Base-by-base conservation (phyloP, 768 basidiomycete genomes). In the Leccinum barrowsii region DNA sequence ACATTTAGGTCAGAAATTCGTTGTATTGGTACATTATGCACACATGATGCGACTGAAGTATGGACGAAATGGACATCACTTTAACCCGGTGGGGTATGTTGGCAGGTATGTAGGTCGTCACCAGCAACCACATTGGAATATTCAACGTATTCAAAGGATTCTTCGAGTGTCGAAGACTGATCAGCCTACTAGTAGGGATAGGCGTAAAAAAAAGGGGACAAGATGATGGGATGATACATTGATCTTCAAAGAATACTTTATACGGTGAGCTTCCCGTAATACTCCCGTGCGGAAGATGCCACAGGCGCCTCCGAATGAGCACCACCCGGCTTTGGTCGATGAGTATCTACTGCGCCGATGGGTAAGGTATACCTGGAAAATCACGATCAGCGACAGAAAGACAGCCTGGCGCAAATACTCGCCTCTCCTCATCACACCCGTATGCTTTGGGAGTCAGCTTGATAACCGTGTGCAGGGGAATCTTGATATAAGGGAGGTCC, bases 381-480 rank as follows among this genome's bases (percentile, higher is more conserved):
- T 34, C 21, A n/a, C 52, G 17, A 26, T 63, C 6, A 66, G 48
- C 24, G 13, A 53, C 13, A 28, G 49, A 1, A 47, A 21, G 34
- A 12, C 0, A 28, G 35, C 0, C n/a, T 3, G 3, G 21, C 4
- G 44, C 37, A n/a, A 12, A 17, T 57, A 53, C 77, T 50, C 56
- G 88, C 90, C 95, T 82, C 72, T 95, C 94, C 71, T 99, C 97
- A 71, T 98, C 94, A 77, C 96, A 98, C 40, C 97, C 97, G 71
- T 98, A 99, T 1, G 97, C 97, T 70, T 92, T 94, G 10, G 97
- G 97, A 1, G 96, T 98, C 49, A 99, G 81, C 75, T 98, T 98
- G 73, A 99, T 97, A 37, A 99, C 89, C 0, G 96, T 99, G 70
- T 99, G 97, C 56, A 96, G 74, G 1, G 94, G 94, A 49, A 98